Evolutionary conservation across 139 green algal species (phyloP).

Genomic region (Asterochloris erici): DNA sequence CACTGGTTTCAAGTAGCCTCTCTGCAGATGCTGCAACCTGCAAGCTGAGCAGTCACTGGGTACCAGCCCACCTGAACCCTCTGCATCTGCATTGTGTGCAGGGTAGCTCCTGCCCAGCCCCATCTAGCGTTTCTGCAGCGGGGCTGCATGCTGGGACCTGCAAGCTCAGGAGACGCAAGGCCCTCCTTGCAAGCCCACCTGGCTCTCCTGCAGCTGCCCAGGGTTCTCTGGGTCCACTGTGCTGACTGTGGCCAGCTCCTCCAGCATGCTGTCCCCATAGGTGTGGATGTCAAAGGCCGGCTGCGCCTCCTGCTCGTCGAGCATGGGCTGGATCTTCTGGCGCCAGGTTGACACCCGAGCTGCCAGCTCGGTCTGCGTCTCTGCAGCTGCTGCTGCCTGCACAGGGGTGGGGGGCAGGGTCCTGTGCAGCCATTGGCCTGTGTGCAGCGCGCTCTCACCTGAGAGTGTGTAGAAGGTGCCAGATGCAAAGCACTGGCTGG

Average conservation of each 20-base stretch:
- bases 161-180: no score
- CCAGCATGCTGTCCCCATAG: slow-evolving; percentile 27
- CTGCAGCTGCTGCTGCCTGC: slow-evolving; percentile 29
- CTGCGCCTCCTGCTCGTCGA: slow-evolving; percentile 39
- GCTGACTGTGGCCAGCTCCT: slow-evolving; percentile 17
- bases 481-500: neutral
- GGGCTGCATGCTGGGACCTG: no score
- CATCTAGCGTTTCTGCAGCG: neutral
- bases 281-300: slow-evolving; percentile 36
- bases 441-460: no score
- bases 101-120: no score
- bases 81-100: no score
- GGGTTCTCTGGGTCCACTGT: neutral
- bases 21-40: no score
- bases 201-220: neutral
- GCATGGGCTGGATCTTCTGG: slow-evolving; percentile 29
- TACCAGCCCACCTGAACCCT: no score
- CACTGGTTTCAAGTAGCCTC: no score
- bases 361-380: slow-evolving; percentile 41
- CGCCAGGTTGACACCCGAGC: slow-evolving; percentile 35
- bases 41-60: no score
- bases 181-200: neutral
- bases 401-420: no score
- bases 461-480: neutral
- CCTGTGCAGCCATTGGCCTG: no score